phyloP scores from a whole-genome alignment of 1,284 basidiomycete species.

The Peniophora sp. region DNA sequence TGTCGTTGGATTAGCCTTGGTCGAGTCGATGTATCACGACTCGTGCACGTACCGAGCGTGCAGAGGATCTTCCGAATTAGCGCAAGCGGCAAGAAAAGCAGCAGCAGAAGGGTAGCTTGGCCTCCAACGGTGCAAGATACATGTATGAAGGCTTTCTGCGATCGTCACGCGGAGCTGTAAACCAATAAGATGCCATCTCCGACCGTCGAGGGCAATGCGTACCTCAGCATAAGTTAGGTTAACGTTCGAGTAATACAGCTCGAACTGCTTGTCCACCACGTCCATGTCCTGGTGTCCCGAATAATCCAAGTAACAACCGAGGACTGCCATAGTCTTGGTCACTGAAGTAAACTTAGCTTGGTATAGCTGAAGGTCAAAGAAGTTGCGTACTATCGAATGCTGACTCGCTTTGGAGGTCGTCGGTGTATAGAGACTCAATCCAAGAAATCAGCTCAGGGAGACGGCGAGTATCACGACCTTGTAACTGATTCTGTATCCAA shows the following conservation, averaged over 20 bases:
- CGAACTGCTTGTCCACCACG: constrained; percentile 59
- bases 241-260: constrained; percentile 68
- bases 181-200: constrained; percentile 4
- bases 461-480: constrained; percentile 81
- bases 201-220: constrained; percentile 6
- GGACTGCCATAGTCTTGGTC: constrained; percentile 57
- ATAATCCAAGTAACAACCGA: constrained; percentile 52
- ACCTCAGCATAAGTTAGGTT: constrained; percentile 84
- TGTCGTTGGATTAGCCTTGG: constrained; percentile 17
- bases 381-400: constrained; percentile 59
- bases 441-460: constrained; percentile 74
- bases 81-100: constrained; percentile 61
- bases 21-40: constrained; percentile 3
- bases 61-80: constrained; percentile 58
- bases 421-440: constrained; percentile 69
- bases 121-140: constrained; percentile 61
- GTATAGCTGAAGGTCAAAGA: too few relatives aligned
- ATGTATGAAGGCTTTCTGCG: constrained; percentile 58
- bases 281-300: constrained; percentile 59
- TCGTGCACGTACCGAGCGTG: constrained; percentile 42
- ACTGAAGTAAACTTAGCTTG: too few relatives aligned
- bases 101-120: constrained; percentile 68
- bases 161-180: constrained; percentile 64
- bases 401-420: constrained; percentile 69
- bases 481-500: constrained; percentile 51